phyloP scores from a whole-genome alignment of 2,329 filamentous ascomycete genomes.

The Zymoseptoria pseudotritici region DNA sequence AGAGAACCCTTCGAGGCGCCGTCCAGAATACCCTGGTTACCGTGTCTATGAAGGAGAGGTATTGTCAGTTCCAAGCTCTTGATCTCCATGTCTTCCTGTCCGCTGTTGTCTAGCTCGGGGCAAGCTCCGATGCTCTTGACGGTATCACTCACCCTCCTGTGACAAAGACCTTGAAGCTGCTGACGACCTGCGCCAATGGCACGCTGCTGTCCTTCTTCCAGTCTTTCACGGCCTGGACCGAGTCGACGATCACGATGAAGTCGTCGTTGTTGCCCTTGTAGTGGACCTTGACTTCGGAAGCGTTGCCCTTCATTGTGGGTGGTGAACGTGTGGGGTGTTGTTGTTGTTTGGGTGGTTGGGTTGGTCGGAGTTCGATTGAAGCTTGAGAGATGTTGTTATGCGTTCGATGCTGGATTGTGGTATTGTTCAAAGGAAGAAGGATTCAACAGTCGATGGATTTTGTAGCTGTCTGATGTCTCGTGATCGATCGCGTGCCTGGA shows the following conservation, averaged over 20 bases:
- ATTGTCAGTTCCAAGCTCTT: not conserved
- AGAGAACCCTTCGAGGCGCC: conserved; percentile 65
- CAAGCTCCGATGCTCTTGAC: not conserved
- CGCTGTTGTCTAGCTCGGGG: not conserved
- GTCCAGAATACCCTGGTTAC: conserved; percentile 72
- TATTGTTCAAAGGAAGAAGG: conserved; percentile 4
- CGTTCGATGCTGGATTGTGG: not conserved
- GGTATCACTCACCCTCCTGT: conserved; percentile 68
- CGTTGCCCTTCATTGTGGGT: conserved; percentile 54
- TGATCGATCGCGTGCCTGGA: not conserved
- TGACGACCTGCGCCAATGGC: conserved; percentile 77
- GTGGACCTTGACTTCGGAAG: conserved; percentile 68
- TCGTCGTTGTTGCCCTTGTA: conserved; percentile 69
- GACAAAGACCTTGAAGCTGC: conserved; percentile 79
- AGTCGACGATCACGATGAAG: conserved; percentile 61
- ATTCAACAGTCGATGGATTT: conserved; percentile 1
- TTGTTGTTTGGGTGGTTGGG: not conserved
- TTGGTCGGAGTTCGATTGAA: not conserved
- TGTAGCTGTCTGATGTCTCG: conserved; percentile 7
- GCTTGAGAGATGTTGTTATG: not conserved
- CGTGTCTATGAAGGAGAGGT: conserved; percentile 54
- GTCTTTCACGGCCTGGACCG: conserved; percentile 58
- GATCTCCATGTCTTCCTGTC: not conserved
- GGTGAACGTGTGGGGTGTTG: conserved; percentile 1
- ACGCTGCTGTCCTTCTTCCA: conserved; percentile 76